phyloP scores from a whole-genome alignment of 768 basidiomycete species.

The Cantharellus cinnabarinus region DNA sequence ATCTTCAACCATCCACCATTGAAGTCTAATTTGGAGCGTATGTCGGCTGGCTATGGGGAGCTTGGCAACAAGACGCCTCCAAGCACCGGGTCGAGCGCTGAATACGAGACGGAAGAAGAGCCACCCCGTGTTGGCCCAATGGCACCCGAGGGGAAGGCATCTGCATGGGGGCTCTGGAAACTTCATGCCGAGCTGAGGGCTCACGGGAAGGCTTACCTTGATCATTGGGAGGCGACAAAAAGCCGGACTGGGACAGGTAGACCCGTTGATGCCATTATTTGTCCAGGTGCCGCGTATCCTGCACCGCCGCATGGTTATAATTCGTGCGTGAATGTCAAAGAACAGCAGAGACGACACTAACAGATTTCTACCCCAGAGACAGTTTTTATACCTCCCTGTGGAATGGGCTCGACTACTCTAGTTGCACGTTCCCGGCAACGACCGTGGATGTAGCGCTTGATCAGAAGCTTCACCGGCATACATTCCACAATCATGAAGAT shows the following conservation, averaged over 20 bases:
- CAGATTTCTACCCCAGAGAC: constrained; percentile 16
- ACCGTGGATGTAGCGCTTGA: constrained; percentile 36
- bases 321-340: constrained; percentile 16
- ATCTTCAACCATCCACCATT: background rate
- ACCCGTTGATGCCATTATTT: constrained; percentile 57
- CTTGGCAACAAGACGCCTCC: constrained; percentile 8
- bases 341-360: background rate
- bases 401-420: constrained; percentile 48
- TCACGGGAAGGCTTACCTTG: constrained; percentile 35
- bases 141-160: constrained; percentile 11
- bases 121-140: background rate
- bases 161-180: constrained; percentile 50
- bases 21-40: background rate
- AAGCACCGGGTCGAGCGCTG: constrained; percentile 1
- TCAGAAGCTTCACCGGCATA: constrained; percentile 21
- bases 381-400: constrained; percentile 39
- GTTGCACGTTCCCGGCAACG: constrained; percentile 43
- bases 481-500: constrained; percentile 32
- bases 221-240: constrained; percentile 38
- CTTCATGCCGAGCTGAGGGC: constrained; percentile 30
- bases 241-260: constrained; percentile 40
- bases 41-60: background rate
- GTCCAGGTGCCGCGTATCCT: constrained; percentile 36
- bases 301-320: constrained; percentile 45
- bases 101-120: background rate